Percentiles rank a stretch among this genome's conserved stretches.
phyloP scores from a whole-genome alignment of 2,329 filamentous ascomycete genomes.

The Sphaerulina vaccinii region DNA sequence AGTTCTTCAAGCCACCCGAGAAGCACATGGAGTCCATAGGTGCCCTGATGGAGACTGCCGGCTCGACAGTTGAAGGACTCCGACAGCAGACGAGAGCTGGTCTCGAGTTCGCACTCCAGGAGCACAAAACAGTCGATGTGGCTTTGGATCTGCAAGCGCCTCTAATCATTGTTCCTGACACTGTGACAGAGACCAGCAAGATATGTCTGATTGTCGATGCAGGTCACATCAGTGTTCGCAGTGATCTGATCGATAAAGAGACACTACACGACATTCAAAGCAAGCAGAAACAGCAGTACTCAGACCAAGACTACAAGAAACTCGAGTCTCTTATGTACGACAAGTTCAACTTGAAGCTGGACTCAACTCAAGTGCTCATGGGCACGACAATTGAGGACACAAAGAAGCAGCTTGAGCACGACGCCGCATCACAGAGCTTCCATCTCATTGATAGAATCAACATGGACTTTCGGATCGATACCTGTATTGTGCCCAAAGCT shows the following conservation, averaged over 20 bases:
- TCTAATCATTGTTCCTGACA: slow-evolving; percentile 93
- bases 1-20: slow-evolving; percentile 95
- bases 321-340: slow-evolving; percentile 97
- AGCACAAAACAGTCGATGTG: slow-evolving; percentile 97
- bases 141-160: slow-evolving; percentile 94
- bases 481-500: slow-evolving; percentile 93
- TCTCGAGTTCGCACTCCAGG: slow-evolving; percentile 91
- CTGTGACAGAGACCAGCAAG: slow-evolving; percentile 75
- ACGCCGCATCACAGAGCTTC: slow-evolving; percentile 64
- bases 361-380: slow-evolving; percentile 92
- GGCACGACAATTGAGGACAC: slow-evolving; percentile 90
- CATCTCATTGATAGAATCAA: slow-evolving; percentile 97
- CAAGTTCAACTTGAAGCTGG: slow-evolving; percentile 87
- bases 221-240: slow-evolving; percentile 91
- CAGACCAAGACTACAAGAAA: slow-evolving; percentile 80
- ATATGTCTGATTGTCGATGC: slow-evolving; percentile 94
- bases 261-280: slow-evolving; percentile 86
- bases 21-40: slow-evolving; percentile 98
- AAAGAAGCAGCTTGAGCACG: slow-evolving; percentile 72
- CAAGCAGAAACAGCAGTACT: slow-evolving; percentile 85
- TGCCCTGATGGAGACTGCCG: slow-evolving; percentile 91
- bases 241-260: slow-evolving; percentile 88
- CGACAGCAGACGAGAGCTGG: slow-evolving; percentile 94
- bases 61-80: slow-evolving; percentile 90
- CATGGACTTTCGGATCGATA: slow-evolving; percentile 93